Evolutionary conservation across 768 basidiomycete genomes (phyloP).

Genomic region (Leccinellum luteum): DNA sequence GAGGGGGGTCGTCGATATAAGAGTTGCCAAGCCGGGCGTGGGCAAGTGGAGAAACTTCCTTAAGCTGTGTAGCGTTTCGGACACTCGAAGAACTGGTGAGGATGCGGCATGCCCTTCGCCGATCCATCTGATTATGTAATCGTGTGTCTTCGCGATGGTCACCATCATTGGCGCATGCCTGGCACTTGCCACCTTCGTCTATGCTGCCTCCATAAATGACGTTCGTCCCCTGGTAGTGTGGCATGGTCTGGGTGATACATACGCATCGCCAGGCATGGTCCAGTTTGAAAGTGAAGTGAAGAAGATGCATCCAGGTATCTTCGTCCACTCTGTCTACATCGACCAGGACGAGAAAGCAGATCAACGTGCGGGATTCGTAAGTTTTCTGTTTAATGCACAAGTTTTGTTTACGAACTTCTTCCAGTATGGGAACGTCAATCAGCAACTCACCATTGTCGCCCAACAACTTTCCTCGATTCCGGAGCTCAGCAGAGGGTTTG

Average conservation of each 20-base stretch:
- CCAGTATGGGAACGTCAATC: slow-evolving; percentile 77
- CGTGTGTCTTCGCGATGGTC: slow-evolving; percentile 11
- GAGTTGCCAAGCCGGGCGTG: neutral
- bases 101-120: no score
- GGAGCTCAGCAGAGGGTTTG: slow-evolving; percentile 70
- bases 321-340: slow-evolving; percentile 71
- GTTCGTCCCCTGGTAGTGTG: slow-evolving; percentile 66
- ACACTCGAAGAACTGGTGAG: no score
- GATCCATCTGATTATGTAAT: slow-evolving; percentile 6
- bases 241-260: slow-evolving; percentile 83
- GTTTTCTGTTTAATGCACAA: slow-evolving; percentile 29
- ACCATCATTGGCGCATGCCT: slow-evolving; percentile 13
- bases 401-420: slow-evolving; percentile 1
- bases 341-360: slow-evolving; percentile 62
- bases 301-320: slow-evolving; percentile 69
- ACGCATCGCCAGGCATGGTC: slow-evolving; percentile 70
- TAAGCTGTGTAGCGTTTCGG: neutral
- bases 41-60: neutral
- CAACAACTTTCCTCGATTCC: slow-evolving; percentile 61
- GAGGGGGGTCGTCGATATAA: neutral
- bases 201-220: slow-evolving; percentile 11
- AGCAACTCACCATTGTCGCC: slow-evolving; percentile 64
- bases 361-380: slow-evolving; percentile 66
- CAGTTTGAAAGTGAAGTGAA: slow-evolving; percentile 59
- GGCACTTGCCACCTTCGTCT: slow-evolving; percentile 9